Percentiles rank a stretch among this genome's conserved stretches.
These are phyloP conservation scores for Puya raimondii DNA, from an alignment of 176 grass and related monocot genomes.

Conservation along the genomic window DNA sequence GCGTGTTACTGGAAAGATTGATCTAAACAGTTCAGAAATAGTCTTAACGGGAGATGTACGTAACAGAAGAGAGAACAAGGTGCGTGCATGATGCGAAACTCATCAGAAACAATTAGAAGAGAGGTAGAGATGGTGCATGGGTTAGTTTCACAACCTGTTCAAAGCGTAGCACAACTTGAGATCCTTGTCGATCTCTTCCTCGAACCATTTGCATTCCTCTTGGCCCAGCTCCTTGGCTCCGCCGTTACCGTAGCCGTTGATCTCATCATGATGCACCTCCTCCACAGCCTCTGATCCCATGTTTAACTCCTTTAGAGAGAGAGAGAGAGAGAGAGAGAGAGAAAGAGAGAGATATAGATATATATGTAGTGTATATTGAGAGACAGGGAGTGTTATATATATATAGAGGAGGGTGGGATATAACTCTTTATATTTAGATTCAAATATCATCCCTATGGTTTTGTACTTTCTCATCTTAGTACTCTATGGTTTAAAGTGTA, in stretches of 20 bases:
- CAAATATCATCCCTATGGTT: too few relatives aligned
- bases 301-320: background rate
- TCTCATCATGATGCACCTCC: constrained; percentile 10
- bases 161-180: constrained; percentile 51
- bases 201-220: constrained; percentile 41
- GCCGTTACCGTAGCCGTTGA: constrained; percentile 8
- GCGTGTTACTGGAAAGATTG: background rate
- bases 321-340: background rate
- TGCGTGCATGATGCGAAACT: background rate
- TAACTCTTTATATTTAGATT: too few relatives aligned
- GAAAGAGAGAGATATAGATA: constrained; percentile 6
- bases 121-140: background rate
- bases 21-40: background rate
- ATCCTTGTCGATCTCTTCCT: constrained; percentile 54
- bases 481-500: too few relatives aligned
- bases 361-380: background rate
- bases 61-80: background rate
- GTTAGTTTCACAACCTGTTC: constrained; percentile 33
- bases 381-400: constrained; percentile 17
- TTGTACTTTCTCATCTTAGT: too few relatives aligned
- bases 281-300: constrained; percentile 26
- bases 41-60: too few relatives aligned
- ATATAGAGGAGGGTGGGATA: background rate
- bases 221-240: constrained; percentile 3
- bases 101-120: background rate